Evolutionary conservation across 2,329 filamentous ascomycete species (phyloP), one percentile per base, ranked within the genome.

Genomic region (Ceratocystis colombiana): DNA sequence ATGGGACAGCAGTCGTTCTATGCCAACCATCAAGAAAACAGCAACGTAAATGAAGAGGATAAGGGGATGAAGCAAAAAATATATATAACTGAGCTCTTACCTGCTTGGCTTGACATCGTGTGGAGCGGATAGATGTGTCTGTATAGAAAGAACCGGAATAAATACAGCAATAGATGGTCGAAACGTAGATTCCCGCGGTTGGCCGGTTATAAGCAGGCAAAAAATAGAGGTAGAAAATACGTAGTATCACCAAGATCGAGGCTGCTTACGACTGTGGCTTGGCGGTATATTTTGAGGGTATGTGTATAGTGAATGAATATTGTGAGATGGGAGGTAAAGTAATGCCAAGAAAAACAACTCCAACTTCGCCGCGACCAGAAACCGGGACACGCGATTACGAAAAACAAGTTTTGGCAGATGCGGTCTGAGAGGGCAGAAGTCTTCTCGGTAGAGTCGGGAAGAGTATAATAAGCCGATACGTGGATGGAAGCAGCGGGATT

Each of bases 21-120:
- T 50, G 46, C 6, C 17, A n/a, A 10, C 15, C n/a, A 22, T n/a
- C 1, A 22, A 48, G 10, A 48, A 22, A 48, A 22, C n/a, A 48
- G 2, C 17, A 22, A 4, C n/a, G 48, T 8, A 50, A 12, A 22
- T 20, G 48, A 2, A 15, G 8, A 22, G 12, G 6, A 1, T 25
- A 2, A 10, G 4, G 20, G 20, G 48, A 50, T 1, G 46, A 10
- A 10, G 8, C 15, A 10, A 46, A 48, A 6, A 50, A 25, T 1
- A 2, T 17, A 5, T 3, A 2, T 17, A 5, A 2, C 30, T 30
- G 17, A 61, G 20, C 28, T 67, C 66, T 68, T 68, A 68, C 66
- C 66, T 65, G 63, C 63, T 68, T 68, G 66, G 48, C 59, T 62
- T 10, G 66, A 68, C 66, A 68, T 67, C 61, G 22, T 68, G 46